phyloP scores from a whole-genome alignment of 2,329 filamentous ascomycete genomes.

The Epichloe gansuensis region DNA sequence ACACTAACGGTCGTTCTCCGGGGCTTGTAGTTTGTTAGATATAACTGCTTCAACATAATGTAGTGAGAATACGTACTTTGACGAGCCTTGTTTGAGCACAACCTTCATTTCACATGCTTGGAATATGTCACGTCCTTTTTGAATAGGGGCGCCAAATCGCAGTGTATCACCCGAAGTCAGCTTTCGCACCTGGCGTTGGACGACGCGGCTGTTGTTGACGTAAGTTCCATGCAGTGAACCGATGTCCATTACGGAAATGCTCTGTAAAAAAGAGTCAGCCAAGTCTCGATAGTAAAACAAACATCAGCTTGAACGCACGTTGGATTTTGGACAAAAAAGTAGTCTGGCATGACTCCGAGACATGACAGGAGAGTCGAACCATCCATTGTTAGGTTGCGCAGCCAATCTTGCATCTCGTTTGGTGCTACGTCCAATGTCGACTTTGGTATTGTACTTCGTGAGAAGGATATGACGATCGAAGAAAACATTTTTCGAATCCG shows the following conservation, averaged over 20 bases:
- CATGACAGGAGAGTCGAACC: slow-evolving; percentile 60
- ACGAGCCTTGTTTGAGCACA: slow-evolving; percentile 16
- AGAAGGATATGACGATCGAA: slow-evolving; percentile 19
- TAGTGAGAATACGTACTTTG: slow-evolving; percentile 11
- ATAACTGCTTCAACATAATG: background rate
- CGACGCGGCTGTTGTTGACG: slow-evolving; percentile 22
- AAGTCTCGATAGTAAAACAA: background rate
- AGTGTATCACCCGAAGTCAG: slow-evolving; percentile 19
- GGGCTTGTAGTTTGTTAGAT: slow-evolving; percentile 11
- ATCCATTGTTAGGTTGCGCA: slow-evolving; percentile 42
- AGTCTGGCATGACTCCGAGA: slow-evolving; percentile 54
- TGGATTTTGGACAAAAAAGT: slow-evolving; percentile 26
- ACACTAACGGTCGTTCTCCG: slow-evolving; percentile 18
- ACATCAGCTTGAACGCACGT: slow-evolving; percentile 22
- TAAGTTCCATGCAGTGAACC: slow-evolving; percentile 42
- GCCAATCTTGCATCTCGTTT: slow-evolving; percentile 21
- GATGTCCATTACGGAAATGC: slow-evolving; percentile 31
- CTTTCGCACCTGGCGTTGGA: slow-evolving; percentile 6
- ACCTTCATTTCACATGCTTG: slow-evolving; percentile 26
- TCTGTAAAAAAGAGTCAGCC: slow-evolving; percentile 21
- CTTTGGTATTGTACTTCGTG: slow-evolving; percentile 15
- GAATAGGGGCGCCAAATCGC: slow-evolving; percentile 24
- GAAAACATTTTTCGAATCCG: slow-evolving; percentile 11
- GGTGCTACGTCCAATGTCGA: slow-evolving; percentile 32
- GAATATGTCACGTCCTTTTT: slow-evolving; percentile 21